A percentile compares a stretch with the other conserved stretches of the same genome.
These are phyloP conservation scores for Dactylellina cionopaga DNA, from an alignment of 2,329 filamentous ascomycete species.

Conservation along the genomic window DNA sequence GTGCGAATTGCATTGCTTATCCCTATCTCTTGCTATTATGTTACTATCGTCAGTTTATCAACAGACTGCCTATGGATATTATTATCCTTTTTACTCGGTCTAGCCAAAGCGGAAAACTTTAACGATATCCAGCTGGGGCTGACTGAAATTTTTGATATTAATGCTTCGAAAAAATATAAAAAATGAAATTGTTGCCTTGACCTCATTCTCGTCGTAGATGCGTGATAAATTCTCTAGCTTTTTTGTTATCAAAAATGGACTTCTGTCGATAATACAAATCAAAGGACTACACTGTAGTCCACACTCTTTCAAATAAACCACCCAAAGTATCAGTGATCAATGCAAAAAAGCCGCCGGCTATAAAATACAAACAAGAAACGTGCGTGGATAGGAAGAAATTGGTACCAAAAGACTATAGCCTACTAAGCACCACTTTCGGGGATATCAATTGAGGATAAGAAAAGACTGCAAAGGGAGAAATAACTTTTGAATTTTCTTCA, in stretches of 20 bases:
- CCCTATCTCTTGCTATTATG: not conserved
- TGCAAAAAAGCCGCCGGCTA: not conserved
- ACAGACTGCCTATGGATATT: slow-evolving; percentile 20
- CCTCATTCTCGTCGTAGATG: not conserved
- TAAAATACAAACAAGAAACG: slow-evolving; percentile 1
- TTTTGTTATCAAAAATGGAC: too few relatives aligned
- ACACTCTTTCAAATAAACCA: slow-evolving; percentile 30
- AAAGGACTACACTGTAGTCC: slow-evolving; percentile 9
- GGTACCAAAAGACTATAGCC: too few relatives aligned
- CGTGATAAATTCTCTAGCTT: too few relatives aligned
- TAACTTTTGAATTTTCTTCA: slow-evolving; percentile 33
- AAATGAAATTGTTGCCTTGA: not conserved
- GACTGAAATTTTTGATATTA: not conserved
- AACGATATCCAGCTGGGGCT: slow-evolving; percentile 13
- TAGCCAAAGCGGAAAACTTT: slow-evolving; percentile 13
- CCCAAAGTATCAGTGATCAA: not conserved
- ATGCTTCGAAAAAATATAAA: not conserved
- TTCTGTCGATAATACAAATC: too few relatives aligned
- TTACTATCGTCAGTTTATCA: slow-evolving; percentile 1
- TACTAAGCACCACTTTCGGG: too few relatives aligned
- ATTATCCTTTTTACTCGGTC: slow-evolving; percentile 4
- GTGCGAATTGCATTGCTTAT: not conserved
- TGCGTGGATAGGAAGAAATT: not conserved
- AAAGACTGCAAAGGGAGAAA: slow-evolving; percentile 3
- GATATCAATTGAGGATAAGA: not conserved